These are phyloP conservation scores for Sistotremastrum niveocremeum DNA, from an alignment of 768 basidiomycete species.

Conservation along the genomic window DNA sequence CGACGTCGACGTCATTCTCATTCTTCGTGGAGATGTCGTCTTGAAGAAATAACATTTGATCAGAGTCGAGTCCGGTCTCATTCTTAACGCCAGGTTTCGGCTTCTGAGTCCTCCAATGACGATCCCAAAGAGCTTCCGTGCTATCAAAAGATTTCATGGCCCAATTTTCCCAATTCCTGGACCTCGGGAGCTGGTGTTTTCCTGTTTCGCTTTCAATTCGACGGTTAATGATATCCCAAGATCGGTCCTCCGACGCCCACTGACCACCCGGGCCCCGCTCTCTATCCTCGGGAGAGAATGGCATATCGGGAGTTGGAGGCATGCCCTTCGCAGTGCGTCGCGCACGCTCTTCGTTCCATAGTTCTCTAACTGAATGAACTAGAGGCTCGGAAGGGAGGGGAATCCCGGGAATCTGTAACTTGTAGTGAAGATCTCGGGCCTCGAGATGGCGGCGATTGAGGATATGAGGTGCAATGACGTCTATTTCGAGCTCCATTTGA, in stretches of 20 bases:
- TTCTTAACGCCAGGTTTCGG: slow-evolving; percentile 15
- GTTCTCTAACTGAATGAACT: slow-evolving; percentile 77
- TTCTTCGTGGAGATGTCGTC: slow-evolving; percentile 7
- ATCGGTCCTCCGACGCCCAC: slow-evolving; percentile 62
- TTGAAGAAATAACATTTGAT: background rate
- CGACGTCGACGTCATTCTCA: slow-evolving; percentile 15
- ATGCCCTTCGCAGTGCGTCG: slow-evolving; percentile 57
- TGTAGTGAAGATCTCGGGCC: slow-evolving; percentile 54
- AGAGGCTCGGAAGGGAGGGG: slow-evolving; percentile 50
- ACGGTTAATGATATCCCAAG: slow-evolving; percentile 58
- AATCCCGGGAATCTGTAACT: slow-evolving; percentile 44
- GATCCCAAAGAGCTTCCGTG: slow-evolving; percentile 74
- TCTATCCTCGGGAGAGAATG: slow-evolving; percentile 52
- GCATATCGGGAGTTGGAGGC: slow-evolving; percentile 57
- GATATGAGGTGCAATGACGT: slow-evolving; percentile 69
- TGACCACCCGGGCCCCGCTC: slow-evolving; percentile 41
- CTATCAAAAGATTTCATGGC: slow-evolving; percentile 88
- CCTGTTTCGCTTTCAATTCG: slow-evolving; percentile 40
- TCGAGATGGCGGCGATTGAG: slow-evolving; percentile 62
- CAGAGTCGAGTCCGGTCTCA: too few relatives aligned
- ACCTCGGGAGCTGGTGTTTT: slow-evolving; percentile 12
- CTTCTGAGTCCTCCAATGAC: slow-evolving; percentile 43
- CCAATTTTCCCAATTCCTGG: slow-evolving; percentile 49
- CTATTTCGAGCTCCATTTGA: slow-evolving; percentile 67
- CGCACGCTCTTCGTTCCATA: slow-evolving; percentile 93